A percentile compares a stretch with the other conserved stretches of the same genome.
phyloP scores from a whole-genome alignment of 2,329 filamentous ascomycete species.

The Ophidiomyces ophidiicola region DNA sequence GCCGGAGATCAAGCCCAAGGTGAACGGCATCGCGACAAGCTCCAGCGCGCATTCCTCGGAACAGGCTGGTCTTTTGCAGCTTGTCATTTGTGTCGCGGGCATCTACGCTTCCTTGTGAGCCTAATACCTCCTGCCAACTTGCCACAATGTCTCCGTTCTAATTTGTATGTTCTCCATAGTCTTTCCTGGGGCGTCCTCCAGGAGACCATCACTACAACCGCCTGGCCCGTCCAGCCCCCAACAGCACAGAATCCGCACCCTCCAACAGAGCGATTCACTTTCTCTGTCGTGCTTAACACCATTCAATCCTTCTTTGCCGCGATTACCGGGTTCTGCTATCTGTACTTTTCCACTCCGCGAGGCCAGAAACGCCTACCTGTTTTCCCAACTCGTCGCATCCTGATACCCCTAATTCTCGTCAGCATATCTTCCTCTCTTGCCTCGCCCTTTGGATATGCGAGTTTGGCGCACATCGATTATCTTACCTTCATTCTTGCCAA shows the following conservation, averaged over 20 bases:
- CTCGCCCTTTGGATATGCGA: constrained; percentile 90
- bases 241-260: constrained; percentile 33
- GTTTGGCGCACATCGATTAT: constrained; percentile 88
- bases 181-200: constrained; percentile 93
- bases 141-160: constrained; percentile 15
- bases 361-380: constrained; percentile 41
- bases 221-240: constrained; percentile 52
- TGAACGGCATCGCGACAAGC: constrained; percentile 23
- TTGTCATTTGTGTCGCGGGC: constrained; percentile 77
- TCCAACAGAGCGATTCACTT: constrained; percentile 64
- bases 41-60: constrained; percentile 23
- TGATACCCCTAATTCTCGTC: constrained; percentile 69
- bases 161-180: constrained; percentile 41
- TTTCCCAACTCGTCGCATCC: constrained; percentile 63
- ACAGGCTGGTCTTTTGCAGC: constrained; percentile 54
- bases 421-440: constrained; percentile 79
- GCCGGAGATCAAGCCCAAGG: constrained; percentile 20
- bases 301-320: constrained; percentile 86
- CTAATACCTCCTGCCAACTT: background rate
- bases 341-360: constrained; percentile 51
- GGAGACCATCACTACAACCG: constrained; percentile 90
- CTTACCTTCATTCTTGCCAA: constrained; percentile 96
- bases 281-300: constrained; percentile 90
- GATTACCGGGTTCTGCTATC: constrained; percentile 68
- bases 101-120: constrained; percentile 95